These are phyloP conservation scores for Penicillium chermesinum DNA, from an alignment of 495 filamentous ascomycete species.

Conservation along the genomic window DNA sequence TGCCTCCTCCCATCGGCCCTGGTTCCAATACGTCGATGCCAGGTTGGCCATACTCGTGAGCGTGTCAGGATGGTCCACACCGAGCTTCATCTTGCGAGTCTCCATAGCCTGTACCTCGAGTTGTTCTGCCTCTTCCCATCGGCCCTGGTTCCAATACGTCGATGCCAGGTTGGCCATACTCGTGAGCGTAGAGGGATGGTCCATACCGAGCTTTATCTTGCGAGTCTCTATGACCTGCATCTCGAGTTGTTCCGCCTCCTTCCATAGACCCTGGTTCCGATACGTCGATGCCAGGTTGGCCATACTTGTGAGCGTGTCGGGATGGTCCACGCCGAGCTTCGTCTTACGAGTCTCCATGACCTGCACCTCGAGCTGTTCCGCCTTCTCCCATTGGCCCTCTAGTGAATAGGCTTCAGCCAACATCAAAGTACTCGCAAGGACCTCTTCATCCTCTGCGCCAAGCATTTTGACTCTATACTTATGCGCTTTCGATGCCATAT, in stretches of 20 bases:
- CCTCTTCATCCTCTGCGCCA: slow-evolving; percentile 13
- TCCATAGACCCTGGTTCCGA: slow-evolving; percentile 18
- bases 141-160: slow-evolving; percentile 1
- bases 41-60: slow-evolving; percentile 7
- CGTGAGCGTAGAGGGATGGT: slow-evolving; percentile 25
- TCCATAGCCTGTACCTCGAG: slow-evolving; percentile 3
- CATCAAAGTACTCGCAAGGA: slow-evolving; percentile 8
- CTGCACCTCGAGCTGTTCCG: slow-evolving; percentile 17
- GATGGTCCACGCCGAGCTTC: slow-evolving; percentile 31
- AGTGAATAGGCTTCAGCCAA: slow-evolving; percentile 17
- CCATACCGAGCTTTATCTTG: slow-evolving; percentile 19
- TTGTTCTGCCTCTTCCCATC: neutral
- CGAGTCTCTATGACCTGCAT: slow-evolving; percentile 14
- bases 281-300: slow-evolving; percentile 18
- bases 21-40: neutral
- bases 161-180: slow-evolving; percentile 9
- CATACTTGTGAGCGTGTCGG: slow-evolving; percentile 26
- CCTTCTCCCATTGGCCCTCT: slow-evolving; percentile 26
- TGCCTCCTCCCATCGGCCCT: neutral
- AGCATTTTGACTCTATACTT: neutral
- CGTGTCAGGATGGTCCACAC: slow-evolving; percentile 11
- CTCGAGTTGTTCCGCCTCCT: slow-evolving; percentile 20
- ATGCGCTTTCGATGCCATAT: slow-evolving; percentile 1
- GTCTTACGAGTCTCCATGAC: slow-evolving; percentile 17
- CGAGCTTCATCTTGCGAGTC: slow-evolving; percentile 2